These are phyloP conservation scores for Ogataea thermomethanolica DNA, from an alignment of 805 yeast genomes.

Conservation along the genomic window DNA sequence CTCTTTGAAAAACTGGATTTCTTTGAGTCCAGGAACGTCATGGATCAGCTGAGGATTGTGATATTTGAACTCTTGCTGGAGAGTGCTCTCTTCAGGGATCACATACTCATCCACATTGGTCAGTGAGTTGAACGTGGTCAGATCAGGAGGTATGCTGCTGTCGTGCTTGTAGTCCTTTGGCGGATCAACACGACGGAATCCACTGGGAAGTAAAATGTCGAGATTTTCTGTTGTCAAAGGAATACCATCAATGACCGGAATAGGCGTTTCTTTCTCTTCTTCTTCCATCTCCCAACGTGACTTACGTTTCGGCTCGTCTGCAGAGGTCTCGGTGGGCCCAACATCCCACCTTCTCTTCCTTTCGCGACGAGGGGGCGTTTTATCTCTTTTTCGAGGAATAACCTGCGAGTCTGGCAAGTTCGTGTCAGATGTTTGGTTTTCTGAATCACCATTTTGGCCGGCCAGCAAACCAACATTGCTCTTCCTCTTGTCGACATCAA, in stretches of 20 bases:
- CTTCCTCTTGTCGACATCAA: conserved; percentile 11
- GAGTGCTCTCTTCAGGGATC: conserved; percentile 49
- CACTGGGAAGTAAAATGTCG: conserved; percentile 49
- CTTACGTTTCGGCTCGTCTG: conserved; percentile 12
- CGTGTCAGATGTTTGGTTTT: conserved; percentile 37
- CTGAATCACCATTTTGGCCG: conserved; percentile 38
- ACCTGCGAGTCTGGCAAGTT: conserved; percentile 21
- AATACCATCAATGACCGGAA: conserved; percentile 33
- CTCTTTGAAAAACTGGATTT: conserved; percentile 64
- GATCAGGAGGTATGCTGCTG: conserved; percentile 17
- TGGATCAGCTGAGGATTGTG: conserved; percentile 40
- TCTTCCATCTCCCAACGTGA: conserved; percentile 19
- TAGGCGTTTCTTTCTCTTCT: not conserved
- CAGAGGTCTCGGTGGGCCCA: conserved; percentile 32
- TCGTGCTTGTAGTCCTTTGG: conserved; percentile 45
- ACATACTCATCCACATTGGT: conserved; percentile 38
- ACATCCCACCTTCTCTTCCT: conserved; percentile 46
- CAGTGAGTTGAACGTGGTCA: conserved; percentile 15
- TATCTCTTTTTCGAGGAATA: conserved; percentile 12
- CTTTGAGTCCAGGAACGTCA: conserved; percentile 62
- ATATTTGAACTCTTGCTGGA: conserved; percentile 20
- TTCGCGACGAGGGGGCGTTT: conserved; percentile 21
- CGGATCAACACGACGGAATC: conserved; percentile 41
- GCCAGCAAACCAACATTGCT: conserved; percentile 43
- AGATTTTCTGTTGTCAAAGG: conserved; percentile 45